Base-by-base conservation (phyloP, 176 grass and related monocot species). In the Rhynchospora tenuis region DNA sequence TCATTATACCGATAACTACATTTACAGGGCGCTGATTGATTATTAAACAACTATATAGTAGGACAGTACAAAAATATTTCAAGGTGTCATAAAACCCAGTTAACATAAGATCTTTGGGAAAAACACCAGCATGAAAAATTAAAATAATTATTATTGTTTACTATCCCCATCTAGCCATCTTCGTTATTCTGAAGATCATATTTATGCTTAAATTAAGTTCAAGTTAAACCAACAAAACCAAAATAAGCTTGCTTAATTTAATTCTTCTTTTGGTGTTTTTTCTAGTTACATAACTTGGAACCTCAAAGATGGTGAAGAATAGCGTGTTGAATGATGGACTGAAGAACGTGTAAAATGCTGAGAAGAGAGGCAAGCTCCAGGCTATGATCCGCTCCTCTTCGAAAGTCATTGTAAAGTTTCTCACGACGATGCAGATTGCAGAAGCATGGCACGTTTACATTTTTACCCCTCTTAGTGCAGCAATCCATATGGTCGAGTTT, bases 321-420 rank as follows among this genome's bases (percentile, higher is more conserved):
- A 82, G 80, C 67, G 80, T 82, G n/a, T 66, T 82, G 80, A 82
- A 82, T 45, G 80, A 82, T 82, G 80, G 61, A 6, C 11, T 82
- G 42, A 82, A 68, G 80, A 82, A 61, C 80, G 68, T 82, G 80
- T 82, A 82, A 22, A 82, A 82, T 82, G 80, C 80, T 33, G 80
- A 82, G 80, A 82, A 82, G 80, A 63, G 80, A 67, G 80, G 80
- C 80, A 82, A 82, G 59, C 80, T 61, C 45, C 80, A 82, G 59
- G 80, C 67, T 7, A 82, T 82, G 80, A 82, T 82, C 3, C 80
- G 80, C 0, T 61, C 80, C 44, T 82, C 80, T 29, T 82, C 80
- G 17, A 82, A 82, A 67, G 80, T 82, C 61, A 82, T 82, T 61
- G 67, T 82, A 42, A 82, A 82, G 80, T 82, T 82, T 48, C 80